Conservation (phyloP, 225 moss, liverwort and hornwort genomes). For the Straminergon stramineum region DNA sequence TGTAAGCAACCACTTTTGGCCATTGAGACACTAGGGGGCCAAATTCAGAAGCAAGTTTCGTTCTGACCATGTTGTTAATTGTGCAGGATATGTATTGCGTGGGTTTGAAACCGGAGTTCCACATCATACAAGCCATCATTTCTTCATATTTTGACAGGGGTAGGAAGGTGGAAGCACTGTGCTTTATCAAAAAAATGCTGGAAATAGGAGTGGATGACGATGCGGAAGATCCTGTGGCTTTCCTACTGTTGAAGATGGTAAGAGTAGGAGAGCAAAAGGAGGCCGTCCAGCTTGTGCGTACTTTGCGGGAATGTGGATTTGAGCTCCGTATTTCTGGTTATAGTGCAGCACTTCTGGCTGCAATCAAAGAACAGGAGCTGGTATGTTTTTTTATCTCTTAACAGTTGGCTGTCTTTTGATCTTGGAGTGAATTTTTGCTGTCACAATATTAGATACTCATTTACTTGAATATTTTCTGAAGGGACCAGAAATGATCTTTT, state of each 20-base stretch:
- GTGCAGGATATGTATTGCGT: conserved; percentile 90
- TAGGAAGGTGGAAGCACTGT: conserved; percentile 69
- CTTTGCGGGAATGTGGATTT: conserved; percentile 59
- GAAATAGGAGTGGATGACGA: conserved; percentile 71
- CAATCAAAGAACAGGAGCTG: conserved; percentile 93
- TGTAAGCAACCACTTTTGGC: not conserved
- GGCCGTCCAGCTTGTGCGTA: conserved; percentile 66
- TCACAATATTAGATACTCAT: not conserved
- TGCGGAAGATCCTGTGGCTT: conserved; percentile 79
- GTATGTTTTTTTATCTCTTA: conserved; percentile 6
- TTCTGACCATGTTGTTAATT: not conserved
- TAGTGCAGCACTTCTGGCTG: conserved; percentile 73
- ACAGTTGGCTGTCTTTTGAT: not conserved
- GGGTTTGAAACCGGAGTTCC: conserved; percentile 92
- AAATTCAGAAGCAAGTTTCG: not conserved
- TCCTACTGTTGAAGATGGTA: conserved; percentile 81
- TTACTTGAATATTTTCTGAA: not conserved
- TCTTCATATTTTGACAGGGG: conserved; percentile 87
- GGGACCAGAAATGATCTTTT: not conserved
- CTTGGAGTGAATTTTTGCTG: not conserved
- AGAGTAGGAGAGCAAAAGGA: conserved; percentile 72
- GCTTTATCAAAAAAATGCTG: conserved; percentile 80
- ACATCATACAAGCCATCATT: conserved; percentile 77
- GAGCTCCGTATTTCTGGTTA: conserved; percentile 67
- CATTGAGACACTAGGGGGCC: not conserved